Evolutionary conservation across 495 filamentous ascomycete species (phyloP).

Genomic region (Chaetomium fimeti): DNA sequence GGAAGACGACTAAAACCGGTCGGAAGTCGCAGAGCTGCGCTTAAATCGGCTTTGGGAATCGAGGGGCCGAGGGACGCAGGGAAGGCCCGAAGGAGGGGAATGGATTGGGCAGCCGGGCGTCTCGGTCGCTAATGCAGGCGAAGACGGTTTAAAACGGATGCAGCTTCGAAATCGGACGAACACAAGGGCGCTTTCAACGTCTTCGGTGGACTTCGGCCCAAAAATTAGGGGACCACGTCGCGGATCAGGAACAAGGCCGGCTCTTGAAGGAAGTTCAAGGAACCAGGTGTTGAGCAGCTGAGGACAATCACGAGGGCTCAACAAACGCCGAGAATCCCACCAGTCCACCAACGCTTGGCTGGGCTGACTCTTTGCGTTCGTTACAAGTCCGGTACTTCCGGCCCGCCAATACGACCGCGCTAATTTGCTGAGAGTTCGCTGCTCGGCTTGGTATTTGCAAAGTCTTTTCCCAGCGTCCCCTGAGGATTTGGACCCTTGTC

Average conservation of each 20-base stretch:
- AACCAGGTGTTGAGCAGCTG: slow-evolving; percentile 18
- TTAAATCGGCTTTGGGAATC: slow-evolving; percentile 8
- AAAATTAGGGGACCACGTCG: neutral
- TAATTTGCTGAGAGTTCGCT: slow-evolving; percentile 6
- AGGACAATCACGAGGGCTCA: slow-evolving; percentile 39
- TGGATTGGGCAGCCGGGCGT: slow-evolving; percentile 5
- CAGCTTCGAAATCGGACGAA: neutral
- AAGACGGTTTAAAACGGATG: neutral
- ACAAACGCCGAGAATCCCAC: slow-evolving; percentile 32
- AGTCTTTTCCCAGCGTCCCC: slow-evolving; percentile 13
- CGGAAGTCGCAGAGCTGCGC: neutral
- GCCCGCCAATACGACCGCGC: slow-evolving; percentile 7
- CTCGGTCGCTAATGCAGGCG: neutral
- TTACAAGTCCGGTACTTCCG: slow-evolving; percentile 25
- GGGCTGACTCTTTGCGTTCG: slow-evolving; percentile 18
- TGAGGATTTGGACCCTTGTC: slow-evolving; percentile 27
- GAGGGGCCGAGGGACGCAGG: no score
- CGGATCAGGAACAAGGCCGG: neutral
- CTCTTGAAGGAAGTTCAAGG: neutral
- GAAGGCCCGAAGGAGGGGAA: neutral
- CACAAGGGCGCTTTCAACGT: neutral
- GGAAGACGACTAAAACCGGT: neutral
- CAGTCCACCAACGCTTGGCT: slow-evolving; percentile 30
- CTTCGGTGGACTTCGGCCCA: neutral
- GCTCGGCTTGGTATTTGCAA: slow-evolving; percentile 4